phyloP scores from a whole-genome alignment of 2,329 filamentous ascomycete genomes.

The Periconia macrospinosa region DNA sequence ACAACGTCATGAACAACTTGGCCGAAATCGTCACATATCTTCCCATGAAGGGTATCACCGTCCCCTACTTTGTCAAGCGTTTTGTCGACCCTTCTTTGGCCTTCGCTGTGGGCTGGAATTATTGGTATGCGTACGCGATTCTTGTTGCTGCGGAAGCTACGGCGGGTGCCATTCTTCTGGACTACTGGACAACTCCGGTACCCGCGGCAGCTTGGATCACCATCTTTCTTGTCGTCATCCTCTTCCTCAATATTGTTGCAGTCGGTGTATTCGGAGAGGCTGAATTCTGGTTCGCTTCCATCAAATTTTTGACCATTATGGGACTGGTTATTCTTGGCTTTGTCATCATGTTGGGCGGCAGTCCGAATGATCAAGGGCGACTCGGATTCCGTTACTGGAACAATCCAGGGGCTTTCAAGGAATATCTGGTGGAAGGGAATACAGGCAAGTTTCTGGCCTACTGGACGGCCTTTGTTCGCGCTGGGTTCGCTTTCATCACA shows the following conservation, averaged over 20 bases:
- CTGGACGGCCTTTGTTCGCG: conserved; percentile 58
- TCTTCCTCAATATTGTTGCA: conserved; percentile 40
- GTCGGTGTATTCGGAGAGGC: conserved; percentile 48
- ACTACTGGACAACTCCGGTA: conserved; percentile 39
- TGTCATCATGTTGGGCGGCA: conserved; percentile 40
- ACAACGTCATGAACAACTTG: conserved; percentile 45
- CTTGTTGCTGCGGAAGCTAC: conserved; percentile 39
- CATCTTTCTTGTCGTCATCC: conserved; percentile 38
- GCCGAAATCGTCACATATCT: conserved; percentile 46
- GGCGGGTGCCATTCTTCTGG: conserved; percentile 35
- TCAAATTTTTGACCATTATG: conserved; percentile 50
- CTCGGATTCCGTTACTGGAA: conserved; percentile 70
- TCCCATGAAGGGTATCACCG: conserved; percentile 43
- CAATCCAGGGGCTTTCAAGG: conserved; percentile 59
- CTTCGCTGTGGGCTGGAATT: conserved; percentile 39
- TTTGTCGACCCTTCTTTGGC: conserved; percentile 52
- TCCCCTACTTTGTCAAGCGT: conserved; percentile 42
- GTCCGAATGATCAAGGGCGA: conserved; percentile 35
- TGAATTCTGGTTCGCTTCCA: conserved; percentile 55
- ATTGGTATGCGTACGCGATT: conserved; percentile 41
- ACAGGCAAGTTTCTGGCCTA: conserved; percentile 66
- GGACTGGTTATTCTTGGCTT: conserved; percentile 39
- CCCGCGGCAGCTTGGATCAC: conserved; percentile 40
- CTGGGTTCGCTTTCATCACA: conserved; percentile 47
- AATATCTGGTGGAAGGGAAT: conserved; percentile 54